Percentiles rank a stretch among this genome's conserved stretches.
Evolutionary conservation across 192 early-diverging fungal genomes (phyloP).

Genomic region (Coemansia sp.): DNA sequence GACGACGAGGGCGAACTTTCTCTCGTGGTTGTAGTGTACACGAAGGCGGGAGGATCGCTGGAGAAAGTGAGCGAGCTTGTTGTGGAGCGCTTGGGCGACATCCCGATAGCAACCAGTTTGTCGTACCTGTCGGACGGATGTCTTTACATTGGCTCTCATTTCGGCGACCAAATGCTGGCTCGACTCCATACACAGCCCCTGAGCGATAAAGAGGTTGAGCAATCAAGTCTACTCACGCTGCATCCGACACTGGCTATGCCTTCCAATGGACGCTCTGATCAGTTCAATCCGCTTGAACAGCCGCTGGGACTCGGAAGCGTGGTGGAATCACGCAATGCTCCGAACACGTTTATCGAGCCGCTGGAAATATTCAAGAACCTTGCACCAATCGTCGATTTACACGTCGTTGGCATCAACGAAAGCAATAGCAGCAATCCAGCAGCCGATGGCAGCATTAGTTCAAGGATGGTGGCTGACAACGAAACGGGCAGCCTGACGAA

Average conservation of each 20-base stretch:
- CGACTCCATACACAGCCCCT: constrained; percentile 59
- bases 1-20: constrained; percentile 69
- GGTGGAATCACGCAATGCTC: not conserved
- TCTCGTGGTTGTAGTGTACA: constrained; percentile 56
- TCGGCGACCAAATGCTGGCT: constrained; percentile 81
- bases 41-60: constrained; percentile 10
- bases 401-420: constrained; percentile 74
- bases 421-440: not conserved
- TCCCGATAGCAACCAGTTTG: constrained; percentile 63
- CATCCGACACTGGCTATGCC: not conserved
- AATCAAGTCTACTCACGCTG: not conserved
- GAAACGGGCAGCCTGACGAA: not conserved
- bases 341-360: constrained; percentile 60
- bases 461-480: not conserved
- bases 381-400: constrained; percentile 85
- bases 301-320: not conserved
- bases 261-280: not conserved
- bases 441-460: not conserved
- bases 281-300: constrained; percentile 4
- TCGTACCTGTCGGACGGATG: constrained; percentile 68
- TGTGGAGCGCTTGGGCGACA: constrained; percentile 54
- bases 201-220: constrained; percentile 4
- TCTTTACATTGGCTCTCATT: constrained; percentile 84
- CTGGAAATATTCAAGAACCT: constrained; percentile 71
- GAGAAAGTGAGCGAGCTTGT: constrained; percentile 43